phyloP scores from a whole-genome alignment of 2,329 filamentous ascomycete genomes.

The Exophiala calicioides region DNA sequence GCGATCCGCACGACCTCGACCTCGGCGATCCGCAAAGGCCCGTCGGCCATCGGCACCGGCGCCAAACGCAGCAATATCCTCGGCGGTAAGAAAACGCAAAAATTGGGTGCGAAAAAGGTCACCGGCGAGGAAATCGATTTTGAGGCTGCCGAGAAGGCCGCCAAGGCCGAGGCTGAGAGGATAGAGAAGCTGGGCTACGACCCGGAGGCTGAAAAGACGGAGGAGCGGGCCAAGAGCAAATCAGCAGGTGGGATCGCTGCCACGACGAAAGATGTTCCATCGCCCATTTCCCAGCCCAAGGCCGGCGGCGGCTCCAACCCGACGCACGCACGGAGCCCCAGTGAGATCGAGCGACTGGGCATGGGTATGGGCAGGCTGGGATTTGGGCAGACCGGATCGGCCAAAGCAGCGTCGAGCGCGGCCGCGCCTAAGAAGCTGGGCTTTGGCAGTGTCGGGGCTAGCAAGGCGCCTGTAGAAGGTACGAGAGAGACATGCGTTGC shows the following conservation, averaged over 20 bases:
- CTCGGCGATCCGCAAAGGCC: conserved; percentile 75
- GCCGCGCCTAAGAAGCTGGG: conserved; percentile 72
- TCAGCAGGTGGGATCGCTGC: conserved; percentile 38
- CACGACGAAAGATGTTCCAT: conserved; percentile 60
- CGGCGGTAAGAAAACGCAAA: conserved; percentile 76
- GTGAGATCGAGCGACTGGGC: conserved; percentile 83
- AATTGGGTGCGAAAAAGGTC: conserved; percentile 92
- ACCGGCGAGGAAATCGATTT: conserved; percentile 82
- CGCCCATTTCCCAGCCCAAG: conserved; percentile 67
- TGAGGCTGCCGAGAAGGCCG: conserved; percentile 94
- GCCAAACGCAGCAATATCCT: conserved; percentile 84
- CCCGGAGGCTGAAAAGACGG: conserved; percentile 75
- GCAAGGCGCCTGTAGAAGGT: conserved; percentile 71
- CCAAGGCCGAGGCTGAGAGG: conserved; percentile 94
- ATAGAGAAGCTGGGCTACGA: conserved; percentile 96
- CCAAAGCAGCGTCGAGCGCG: conserved; percentile 44
- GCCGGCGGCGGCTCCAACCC: conserved; percentile 64
- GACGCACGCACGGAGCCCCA: conserved; percentile 58
- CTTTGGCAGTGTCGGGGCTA: conserved; percentile 80
- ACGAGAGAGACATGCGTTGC: conserved; percentile 34
- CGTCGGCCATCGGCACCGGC: conserved; percentile 56
- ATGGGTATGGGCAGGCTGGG: conserved; percentile 85
- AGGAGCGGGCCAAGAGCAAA: conserved; percentile 41
- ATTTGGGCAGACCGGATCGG: conserved; percentile 78
- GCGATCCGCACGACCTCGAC: conserved; percentile 75